Base-by-base conservation (phyloP, 2,329 filamentous ascomycete species). In the Periconia sp. region DNA sequence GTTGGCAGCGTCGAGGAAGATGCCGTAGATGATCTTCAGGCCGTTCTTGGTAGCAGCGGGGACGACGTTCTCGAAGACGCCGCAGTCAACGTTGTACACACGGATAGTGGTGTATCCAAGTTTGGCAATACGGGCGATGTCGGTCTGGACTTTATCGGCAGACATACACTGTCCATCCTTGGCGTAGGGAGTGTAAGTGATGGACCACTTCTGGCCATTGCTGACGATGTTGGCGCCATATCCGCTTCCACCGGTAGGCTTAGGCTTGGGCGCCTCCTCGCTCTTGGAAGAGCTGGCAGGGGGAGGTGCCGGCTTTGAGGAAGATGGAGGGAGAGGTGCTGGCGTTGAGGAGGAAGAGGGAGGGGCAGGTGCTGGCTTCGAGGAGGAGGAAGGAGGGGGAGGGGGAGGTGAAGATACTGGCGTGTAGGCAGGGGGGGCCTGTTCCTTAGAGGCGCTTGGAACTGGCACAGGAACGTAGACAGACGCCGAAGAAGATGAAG, bases 11-110 rank as follows among this genome's bases (percentile, higher is more conserved):
- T 88, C 86, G 74, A 97, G 88, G 81, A 88, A 96, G 79, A 97
- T 83, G 74, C 93, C 93, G 56, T 95, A 78, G 74, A 97, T 93
- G 75, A 97, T 79, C 74, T 88, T 87, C 56, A 97, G 71, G 56
- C 88, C 87, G 74, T 87, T 71, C 64, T 83, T 74, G 67, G 82
- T 75, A 77, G 83, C 86, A 55, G 90, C 89, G 42, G 77, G 75
- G 59, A 90, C 90, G 54, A 97, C 87, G 75, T 84, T 87, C 71
- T 86, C 77, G 56, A 96, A 88, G 51, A 88, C 88, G 76, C 84
- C 81, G 82, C 93, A 97, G 83, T 97, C 92, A 63, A 92, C 92
- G 60, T 88, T 91, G 85, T 97, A 97, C 72, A 94, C 81, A 74
- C 93, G 92, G 51, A 83, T 80, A 31, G 87, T 81, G 63, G 82